phyloP scores from a whole-genome alignment of 2,329 filamentous ascomycete genomes.

The Neocucurbitaria cava region DNA sequence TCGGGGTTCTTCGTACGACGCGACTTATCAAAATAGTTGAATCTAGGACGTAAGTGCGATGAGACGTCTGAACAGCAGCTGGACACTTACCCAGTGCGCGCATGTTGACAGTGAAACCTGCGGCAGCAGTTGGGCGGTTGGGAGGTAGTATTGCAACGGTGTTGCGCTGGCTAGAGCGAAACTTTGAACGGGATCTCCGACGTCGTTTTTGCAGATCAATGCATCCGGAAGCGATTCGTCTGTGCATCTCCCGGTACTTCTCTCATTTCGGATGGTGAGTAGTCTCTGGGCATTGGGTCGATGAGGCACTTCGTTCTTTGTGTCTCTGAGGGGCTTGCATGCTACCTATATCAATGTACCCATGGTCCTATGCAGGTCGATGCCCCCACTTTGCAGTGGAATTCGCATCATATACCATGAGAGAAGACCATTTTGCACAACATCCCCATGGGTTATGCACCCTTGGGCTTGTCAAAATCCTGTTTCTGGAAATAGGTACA shows the following conservation, averaged over 20 bases:
- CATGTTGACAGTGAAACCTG: neutral
- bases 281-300: conserved; percentile 1
- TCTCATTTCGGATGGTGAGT: conserved; percentile 7
- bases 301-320: neutral
- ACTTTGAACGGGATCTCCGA: conserved; percentile 24
- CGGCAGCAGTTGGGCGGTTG: neutral
- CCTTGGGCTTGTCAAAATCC: conserved; percentile 4
- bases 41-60: conserved; percentile 1
- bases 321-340: neutral
- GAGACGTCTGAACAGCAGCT: neutral
- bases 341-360: neutral
- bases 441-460: conserved; percentile 15
- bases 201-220: conserved; percentile 23
- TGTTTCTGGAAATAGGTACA: conserved; percentile 6
- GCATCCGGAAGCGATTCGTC: conserved; percentile 15
- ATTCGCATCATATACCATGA: neutral
- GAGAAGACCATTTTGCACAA: neutral
- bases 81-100: neutral
- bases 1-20: conserved; percentile 4
- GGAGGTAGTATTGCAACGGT: neutral
- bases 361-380: neutral
- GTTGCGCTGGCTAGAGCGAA: conserved; percentile 8
- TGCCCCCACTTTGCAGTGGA: neutral
- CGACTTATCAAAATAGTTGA: neutral
- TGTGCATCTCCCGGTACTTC: conserved; percentile 9